phyloP scores from a whole-genome alignment of 176 grass and related monocot species.

The Bothriochloa decipiens region DNA sequence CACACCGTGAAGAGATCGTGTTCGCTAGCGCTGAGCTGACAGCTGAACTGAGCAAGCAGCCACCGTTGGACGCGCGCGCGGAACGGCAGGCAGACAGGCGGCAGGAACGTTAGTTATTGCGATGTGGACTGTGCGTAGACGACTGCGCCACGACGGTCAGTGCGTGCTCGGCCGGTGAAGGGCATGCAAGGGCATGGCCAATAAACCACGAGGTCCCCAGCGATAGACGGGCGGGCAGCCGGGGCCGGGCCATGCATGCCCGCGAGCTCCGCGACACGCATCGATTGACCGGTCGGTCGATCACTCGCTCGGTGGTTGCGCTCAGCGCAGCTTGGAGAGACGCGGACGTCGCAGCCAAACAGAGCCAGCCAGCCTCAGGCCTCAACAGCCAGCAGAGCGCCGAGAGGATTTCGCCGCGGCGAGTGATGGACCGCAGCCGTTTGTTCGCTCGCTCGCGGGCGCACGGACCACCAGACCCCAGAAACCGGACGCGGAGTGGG shows the following conservation, averaged over 20 bases:
- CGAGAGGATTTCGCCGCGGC: constrained; percentile 1
- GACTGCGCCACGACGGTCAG: constrained; percentile 1
- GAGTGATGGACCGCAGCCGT: not conserved
- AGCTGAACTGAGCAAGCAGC: not conserved
- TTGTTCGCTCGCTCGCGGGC: not conserved
- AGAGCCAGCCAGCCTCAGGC: not conserved
- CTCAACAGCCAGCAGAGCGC: not conserved
- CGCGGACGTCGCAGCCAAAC: constrained; percentile 34
- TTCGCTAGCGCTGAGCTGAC: not conserved
- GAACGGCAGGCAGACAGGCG: not conserved
- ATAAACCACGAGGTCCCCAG: constrained; percentile 24
- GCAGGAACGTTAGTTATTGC: constrained; percentile 35
- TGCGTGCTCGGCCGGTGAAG: not conserved
- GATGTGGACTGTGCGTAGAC: not conserved
- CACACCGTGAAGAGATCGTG: not conserved
- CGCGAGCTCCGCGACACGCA: not conserved
- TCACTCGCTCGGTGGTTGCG: constrained; percentile 35
- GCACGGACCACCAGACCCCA: not conserved
- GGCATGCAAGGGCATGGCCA: not conserved
- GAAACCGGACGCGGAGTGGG: not conserved
- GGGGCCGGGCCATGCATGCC: not conserved
- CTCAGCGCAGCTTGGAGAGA: not conserved
- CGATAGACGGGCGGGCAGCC: not conserved
- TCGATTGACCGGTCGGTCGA: not conserved
- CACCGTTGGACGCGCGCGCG: not conserved